Evolutionary conservation across 257 asterid genomes (phyloP).

Genomic region (Gentiana straminea): DNA sequence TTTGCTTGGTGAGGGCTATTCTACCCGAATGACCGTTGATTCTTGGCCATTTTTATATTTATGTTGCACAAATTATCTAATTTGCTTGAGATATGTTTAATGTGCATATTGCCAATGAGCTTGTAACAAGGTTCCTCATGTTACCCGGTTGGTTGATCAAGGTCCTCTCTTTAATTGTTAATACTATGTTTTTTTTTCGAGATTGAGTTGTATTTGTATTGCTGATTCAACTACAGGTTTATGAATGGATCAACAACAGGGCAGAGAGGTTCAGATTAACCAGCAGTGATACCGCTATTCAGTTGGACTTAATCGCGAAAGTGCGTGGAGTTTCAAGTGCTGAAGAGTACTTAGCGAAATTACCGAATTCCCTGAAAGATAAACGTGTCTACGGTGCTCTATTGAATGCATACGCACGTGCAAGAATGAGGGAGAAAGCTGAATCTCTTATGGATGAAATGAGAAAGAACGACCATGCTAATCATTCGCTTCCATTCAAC

Average conservation of each 20-base stretch:
- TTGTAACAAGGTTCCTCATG: no score
- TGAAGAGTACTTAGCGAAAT: conserved; percentile 53
- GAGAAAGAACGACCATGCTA: conserved; percentile 45
- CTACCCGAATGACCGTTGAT: no score
- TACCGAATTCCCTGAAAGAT: conserved; percentile 66
- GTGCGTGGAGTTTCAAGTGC: conserved; percentile 76
- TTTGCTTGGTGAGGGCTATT: no score
- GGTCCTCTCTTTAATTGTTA: no score
- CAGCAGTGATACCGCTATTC: conserved; percentile 83
- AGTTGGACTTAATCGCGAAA: conserved; percentile 73
- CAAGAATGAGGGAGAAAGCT: conserved; percentile 61
- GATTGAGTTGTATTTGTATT: no score
- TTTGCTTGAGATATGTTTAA: no score
- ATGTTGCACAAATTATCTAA: no score
- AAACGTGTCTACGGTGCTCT: conserved; percentile 78
- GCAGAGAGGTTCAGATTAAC: conserved; percentile 53
- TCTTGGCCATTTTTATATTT: no score
- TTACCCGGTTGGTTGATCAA: no score
- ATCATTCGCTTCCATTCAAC: conserved; percentile 58
- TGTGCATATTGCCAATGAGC: no score
- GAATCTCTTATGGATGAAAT: conserved; percentile 58
- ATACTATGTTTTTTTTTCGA: no score
- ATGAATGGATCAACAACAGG: conserved; percentile 82
- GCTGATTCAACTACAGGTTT: conserved; percentile 36
- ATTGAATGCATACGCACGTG: conserved; percentile 61